A percentile compares a stretch with the other conserved stretches of the same genome.
These are phyloP conservation scores for Colletotrichum cuscutae DNA, from an alignment of 2,329 filamentous ascomycete species.

Conservation along the genomic window DNA sequence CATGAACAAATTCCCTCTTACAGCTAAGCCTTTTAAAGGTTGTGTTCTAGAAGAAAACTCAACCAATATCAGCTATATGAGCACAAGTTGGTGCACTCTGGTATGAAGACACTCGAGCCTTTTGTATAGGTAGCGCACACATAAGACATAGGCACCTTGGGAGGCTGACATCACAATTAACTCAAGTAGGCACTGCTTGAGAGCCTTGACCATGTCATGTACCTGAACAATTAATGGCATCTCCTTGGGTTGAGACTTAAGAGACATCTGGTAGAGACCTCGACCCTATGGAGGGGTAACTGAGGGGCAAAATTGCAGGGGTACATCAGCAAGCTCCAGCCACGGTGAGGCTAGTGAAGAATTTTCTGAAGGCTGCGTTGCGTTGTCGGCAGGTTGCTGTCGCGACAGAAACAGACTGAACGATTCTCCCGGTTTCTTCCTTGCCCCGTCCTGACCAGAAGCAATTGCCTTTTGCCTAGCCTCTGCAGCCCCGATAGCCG, in stretches of 20 bases:
- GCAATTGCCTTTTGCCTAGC: background rate
- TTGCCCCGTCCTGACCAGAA: constrained; percentile 6
- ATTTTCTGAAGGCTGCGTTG: constrained; percentile 3
- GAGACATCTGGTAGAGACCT: background rate
- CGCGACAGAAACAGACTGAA: constrained; percentile 20
- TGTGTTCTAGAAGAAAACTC: background rate
- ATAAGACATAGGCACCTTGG: background rate
- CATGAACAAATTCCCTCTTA: background rate
- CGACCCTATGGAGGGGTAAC: constrained; percentile 24
- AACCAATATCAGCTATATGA: background rate
- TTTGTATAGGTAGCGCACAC: too few relatives aligned
- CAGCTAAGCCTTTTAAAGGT: background rate
- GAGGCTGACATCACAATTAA: background rate
- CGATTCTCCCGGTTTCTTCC: constrained; percentile 34
- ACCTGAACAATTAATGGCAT: background rate
- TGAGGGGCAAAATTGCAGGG: constrained; percentile 33
- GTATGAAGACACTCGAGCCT: background rate
- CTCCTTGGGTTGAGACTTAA: background rate
- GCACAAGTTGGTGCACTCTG: background rate
- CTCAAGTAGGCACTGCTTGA: background rate
- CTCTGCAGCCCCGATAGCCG: constrained; percentile 20
- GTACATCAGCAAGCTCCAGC: constrained; percentile 15
- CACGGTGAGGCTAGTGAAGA: constrained; percentile 30
- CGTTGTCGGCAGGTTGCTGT: constrained; percentile 21
- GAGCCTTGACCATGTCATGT: background rate